These are phyloP conservation scores for Raffaelea ambrosiae DNA, from an alignment of 2,329 filamentous ascomycete species.

Conservation along the genomic window DNA sequence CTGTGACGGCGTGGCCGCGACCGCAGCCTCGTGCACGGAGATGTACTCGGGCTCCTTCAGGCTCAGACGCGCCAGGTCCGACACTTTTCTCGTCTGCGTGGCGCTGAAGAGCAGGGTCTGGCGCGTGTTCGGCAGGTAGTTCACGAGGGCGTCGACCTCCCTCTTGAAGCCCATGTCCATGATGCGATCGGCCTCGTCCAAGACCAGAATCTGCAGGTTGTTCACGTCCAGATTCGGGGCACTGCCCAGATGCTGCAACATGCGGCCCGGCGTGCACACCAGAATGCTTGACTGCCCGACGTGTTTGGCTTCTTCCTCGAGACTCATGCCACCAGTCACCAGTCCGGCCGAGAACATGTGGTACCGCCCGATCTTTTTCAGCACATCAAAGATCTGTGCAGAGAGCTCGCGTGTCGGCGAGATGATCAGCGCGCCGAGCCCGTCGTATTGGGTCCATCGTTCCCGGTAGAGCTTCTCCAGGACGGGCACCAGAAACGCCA, in stretches of 20 bases:
- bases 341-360: conserved; percentile 88
- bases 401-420: conserved; percentile 92
- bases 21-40: conserved; percentile 78
- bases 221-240: conserved; percentile 81
- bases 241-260: conserved; percentile 92
- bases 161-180: conserved; percentile 95
- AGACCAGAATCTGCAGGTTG: conserved; percentile 83
- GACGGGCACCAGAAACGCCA: conserved; percentile 86
- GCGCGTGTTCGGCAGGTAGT: conserved; percentile 69
- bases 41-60: conserved; percentile 91
- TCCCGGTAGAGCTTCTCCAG: conserved; percentile 86
- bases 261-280: conserved; percentile 88
- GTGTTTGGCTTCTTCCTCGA: conserved; percentile 79
- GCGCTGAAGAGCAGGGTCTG: conserved; percentile 95
- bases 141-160: conserved; percentile 84
- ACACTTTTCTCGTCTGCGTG: conserved; percentile 90
- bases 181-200: conserved; percentile 94
- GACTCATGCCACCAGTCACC: conserved; percentile 85
- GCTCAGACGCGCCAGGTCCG: conserved; percentile 81
- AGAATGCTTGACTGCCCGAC: conserved; percentile 92
- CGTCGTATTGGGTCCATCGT: conserved; percentile 85
- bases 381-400: conserved; percentile 92
- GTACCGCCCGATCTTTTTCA: conserved; percentile 80
- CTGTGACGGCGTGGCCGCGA: conserved; percentile 69
- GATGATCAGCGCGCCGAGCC: conserved; percentile 84